A percentile compares a stretch with the other conserved stretches of the same genome.
Evolutionary conservation across 2,329 filamentous ascomycete species (phyloP).

Genomic region (Fusarium nodosum): DNA sequence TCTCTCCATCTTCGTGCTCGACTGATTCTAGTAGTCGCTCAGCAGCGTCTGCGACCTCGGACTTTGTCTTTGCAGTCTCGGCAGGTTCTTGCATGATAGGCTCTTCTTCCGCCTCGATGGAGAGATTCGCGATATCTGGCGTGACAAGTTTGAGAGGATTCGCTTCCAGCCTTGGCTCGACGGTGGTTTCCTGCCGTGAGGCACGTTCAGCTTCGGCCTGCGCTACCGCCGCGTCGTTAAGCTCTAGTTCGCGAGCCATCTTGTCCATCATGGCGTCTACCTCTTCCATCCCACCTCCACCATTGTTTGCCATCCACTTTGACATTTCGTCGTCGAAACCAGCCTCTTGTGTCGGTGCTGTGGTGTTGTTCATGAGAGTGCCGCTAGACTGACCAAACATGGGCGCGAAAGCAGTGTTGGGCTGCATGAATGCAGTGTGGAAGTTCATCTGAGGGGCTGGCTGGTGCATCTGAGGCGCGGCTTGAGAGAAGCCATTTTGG

Average conservation of each 20-base stretch:
- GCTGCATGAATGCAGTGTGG: slow-evolving; percentile 52
- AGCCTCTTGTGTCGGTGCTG: slow-evolving; percentile 47
- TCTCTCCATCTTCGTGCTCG: slow-evolving; percentile 60
- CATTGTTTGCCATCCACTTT: slow-evolving; percentile 58
- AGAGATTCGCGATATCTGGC: slow-evolving; percentile 53
- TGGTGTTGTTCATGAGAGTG: slow-evolving; percentile 44
- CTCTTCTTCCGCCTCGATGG: slow-evolving; percentile 44
- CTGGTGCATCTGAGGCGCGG: slow-evolving; percentile 48
- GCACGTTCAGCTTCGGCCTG: slow-evolving; percentile 37
- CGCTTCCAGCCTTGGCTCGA: slow-evolving; percentile 19
- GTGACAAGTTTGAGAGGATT: slow-evolving; percentile 46
- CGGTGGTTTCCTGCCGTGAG: slow-evolving; percentile 11
- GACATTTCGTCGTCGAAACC: slow-evolving; percentile 60
- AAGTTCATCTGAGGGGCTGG: slow-evolving; percentile 48
- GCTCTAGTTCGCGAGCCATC: slow-evolving; percentile 58
- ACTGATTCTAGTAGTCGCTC: slow-evolving; percentile 60
- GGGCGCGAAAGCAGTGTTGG: slow-evolving; percentile 48
- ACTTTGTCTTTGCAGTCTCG: slow-evolving; percentile 48
- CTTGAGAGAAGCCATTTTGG: slow-evolving; percentile 40
- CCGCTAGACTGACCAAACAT: slow-evolving; percentile 50
- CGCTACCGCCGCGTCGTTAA: slow-evolving; percentile 52
- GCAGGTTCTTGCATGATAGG: slow-evolving; percentile 26
- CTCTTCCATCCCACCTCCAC: slow-evolving; percentile 53
- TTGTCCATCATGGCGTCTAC: slow-evolving; percentile 61
- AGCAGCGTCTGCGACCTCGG: slow-evolving; percentile 59